Percentiles rank a stretch among this genome's conserved stretches.
Conservation (phyloP, 2,329 filamentous ascomycete species). For the Ophiocordyceps camponoti-floridani region DNA sequence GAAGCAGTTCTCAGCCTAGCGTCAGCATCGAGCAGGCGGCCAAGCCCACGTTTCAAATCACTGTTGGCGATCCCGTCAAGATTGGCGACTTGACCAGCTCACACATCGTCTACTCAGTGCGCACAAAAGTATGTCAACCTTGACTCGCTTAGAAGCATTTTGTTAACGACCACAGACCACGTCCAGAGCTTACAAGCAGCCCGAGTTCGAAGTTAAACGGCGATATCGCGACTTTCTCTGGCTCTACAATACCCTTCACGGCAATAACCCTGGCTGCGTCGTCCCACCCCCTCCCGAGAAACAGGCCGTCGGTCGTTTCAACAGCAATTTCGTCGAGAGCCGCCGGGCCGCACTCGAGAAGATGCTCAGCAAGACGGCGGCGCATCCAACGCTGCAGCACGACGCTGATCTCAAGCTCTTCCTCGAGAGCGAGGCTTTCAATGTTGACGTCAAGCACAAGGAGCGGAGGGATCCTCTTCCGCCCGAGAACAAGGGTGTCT, state of each 20-base stretch:
- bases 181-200: constrained; percentile 85
- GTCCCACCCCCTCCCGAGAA: constrained; percentile 95
- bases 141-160: not conserved
- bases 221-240: constrained; percentile 94
- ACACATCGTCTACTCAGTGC: constrained; percentile 92
- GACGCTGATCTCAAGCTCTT: constrained; percentile 92
- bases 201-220: constrained; percentile 84
- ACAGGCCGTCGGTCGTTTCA: constrained; percentile 89
- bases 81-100: constrained; percentile 93
- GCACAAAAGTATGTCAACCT: constrained; percentile 52
- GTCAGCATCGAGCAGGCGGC: constrained; percentile 85
- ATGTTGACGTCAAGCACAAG: constrained; percentile 93
- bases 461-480: constrained; percentile 77
- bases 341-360: constrained; percentile 81
- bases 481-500: constrained; percentile 81
- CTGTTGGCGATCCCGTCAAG: constrained; percentile 91
- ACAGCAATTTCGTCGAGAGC: constrained; percentile 91
- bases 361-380: constrained; percentile 92
- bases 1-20: constrained; percentile 48
- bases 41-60: constrained; percentile 80
- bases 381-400: constrained; percentile 78
- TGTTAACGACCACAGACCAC: constrained; percentile 45
- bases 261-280: constrained; percentile 86
- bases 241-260: constrained; percentile 89
- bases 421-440: constrained; percentile 90